Evolutionary conservation across 768 basidiomycete genomes (phyloP), one percentile per base, ranked within the genome.

Genomic region (Gloeostereum incarnatum): DNA sequence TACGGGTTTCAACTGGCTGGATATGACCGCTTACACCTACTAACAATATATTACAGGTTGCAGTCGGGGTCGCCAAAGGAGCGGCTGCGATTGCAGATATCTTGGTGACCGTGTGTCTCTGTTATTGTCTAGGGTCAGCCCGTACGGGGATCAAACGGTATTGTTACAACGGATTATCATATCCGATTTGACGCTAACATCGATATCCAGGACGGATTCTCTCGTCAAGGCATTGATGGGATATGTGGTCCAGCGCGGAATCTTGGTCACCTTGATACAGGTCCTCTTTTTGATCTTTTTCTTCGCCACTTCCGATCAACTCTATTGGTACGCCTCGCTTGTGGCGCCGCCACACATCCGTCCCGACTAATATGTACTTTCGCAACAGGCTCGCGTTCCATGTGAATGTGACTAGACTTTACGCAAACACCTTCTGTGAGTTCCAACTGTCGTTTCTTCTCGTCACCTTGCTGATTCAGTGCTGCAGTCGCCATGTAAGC

Each of bases 371-470:
- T 23, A 10, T 20, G 29, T n/a, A 25, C 14, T 7, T 33, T 38
- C n/a, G 11, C 13, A 11, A 14, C 36, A 70, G 68, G 69, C 50
- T 71, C 34, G 63, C 68, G 1, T 60, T 71, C 42, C 68, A 71
- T 41, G 55, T 69, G 41, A 68, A 68, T 39, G 63, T 69, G 6
- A 69, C 68, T 4, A 68, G 65, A 31, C 52, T 71, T 6, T 71
- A 71, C 43, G 68, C 63, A 13, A 69, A 69, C 42, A 68, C 67
- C 1, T 69, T 69, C 49, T 69, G 69, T 69, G 38, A 57, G 69
- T 60, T 16, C 3, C n/a, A 14, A n/a, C 21, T 38, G 14, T 30
- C 17, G 7, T 13, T 34, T 11, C n/a, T 10, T 14, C 13, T 3
- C 19, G 14, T 11, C 4, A 11, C 11, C 11, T 34, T n/a, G 19